Base-by-base conservation (phyloP, 768 basidiomycete genomes). In the Antrodiella citrinella region DNA sequence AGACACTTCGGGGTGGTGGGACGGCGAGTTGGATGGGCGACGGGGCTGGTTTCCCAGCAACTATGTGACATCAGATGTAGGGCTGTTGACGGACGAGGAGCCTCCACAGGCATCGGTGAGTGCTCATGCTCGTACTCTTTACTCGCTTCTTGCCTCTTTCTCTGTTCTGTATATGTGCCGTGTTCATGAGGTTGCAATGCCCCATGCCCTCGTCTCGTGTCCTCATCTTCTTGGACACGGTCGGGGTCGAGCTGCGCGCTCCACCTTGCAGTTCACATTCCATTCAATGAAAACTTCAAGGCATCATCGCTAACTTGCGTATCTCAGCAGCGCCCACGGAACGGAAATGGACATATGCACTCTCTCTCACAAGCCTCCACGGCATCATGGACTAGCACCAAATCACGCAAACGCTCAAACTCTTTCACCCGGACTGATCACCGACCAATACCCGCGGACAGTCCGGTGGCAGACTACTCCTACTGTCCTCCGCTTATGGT, bases 31-130 rank as follows among this genome's bases (percentile, higher is more conserved):
- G 15, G 87, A 91, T 26, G 87, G 83, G 2, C 70, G 83, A 53
- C 72, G 94, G 59, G 96, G 96, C 11, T 99, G 96, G 96, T 98
- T 98, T 67, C 96, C 96, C 18, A 93, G 91, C 60, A 99, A 98
- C 68, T 98, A 96, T 69, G 88, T 91, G 55, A 84, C 82, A 56
- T 69, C 77, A 13, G 82, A 85, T 56, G 70, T 77, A 46, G 74
- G 73, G 47, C 72, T 79, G 35, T 60, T 84, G 52, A 75, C 73
- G 3, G 78, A 78, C 54, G 82, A 85, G 59, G 76, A 82, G 51
- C 68, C 78, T 19, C 66, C 76, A 3, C 26, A 49, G 47, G 41
- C 51, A 9, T 67, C 68, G 51, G 72, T 74, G 55, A 72, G 82
- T 60, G 18, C 15, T 18, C 41, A 18, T 18, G 5, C 18, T 43